Conservation (phyloP, 179 eudicot species). For the Beta macrorhiza region DNA sequence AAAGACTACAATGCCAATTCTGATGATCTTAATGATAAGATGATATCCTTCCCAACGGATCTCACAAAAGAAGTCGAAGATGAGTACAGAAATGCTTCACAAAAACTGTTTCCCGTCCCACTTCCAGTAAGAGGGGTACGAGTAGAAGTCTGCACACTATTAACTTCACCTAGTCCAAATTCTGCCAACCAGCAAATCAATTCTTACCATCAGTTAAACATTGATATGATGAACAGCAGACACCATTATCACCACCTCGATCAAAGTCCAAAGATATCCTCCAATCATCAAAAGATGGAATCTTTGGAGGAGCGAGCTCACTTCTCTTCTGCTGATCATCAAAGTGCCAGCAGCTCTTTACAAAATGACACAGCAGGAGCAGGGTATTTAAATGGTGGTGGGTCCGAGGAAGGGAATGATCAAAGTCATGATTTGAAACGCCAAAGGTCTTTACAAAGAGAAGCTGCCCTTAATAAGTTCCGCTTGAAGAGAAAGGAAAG, state of each 20-base stretch:
- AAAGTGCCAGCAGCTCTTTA: constrained; percentile 55
- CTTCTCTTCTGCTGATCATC: constrained; percentile 48
- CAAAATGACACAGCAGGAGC: constrained; percentile 35
- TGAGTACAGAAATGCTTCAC: constrained; percentile 34
- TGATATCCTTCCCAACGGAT: constrained; percentile 24
- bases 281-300: constrained; percentile 36
- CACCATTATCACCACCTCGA: constrained; percentile 31
- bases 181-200: constrained; percentile 39
- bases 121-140: constrained; percentile 43
- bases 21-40: constrained; percentile 36
- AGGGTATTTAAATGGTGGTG: constrained; percentile 30
- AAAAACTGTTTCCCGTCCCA: constrained; percentile 45
- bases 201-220: constrained; percentile 36
- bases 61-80: constrained; percentile 38
- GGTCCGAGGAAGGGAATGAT: constrained; percentile 37
- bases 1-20: constrained; percentile 31
- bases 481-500: constrained; percentile 84
- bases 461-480: constrained; percentile 73
- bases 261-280: constrained; percentile 35
- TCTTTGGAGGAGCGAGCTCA: constrained; percentile 37
- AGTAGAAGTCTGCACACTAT: constrained; percentile 38
- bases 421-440: constrained; percentile 35
- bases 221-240: constrained; percentile 31
- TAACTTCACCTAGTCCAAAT: constrained; percentile 44
- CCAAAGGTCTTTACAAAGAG: constrained; percentile 54